A percentile compares a stretch with the other conserved stretches of the same genome.
Evolutionary conservation across 441 rosid genomes (phyloP).

Genomic region (Adansonia grandidieri): DNA sequence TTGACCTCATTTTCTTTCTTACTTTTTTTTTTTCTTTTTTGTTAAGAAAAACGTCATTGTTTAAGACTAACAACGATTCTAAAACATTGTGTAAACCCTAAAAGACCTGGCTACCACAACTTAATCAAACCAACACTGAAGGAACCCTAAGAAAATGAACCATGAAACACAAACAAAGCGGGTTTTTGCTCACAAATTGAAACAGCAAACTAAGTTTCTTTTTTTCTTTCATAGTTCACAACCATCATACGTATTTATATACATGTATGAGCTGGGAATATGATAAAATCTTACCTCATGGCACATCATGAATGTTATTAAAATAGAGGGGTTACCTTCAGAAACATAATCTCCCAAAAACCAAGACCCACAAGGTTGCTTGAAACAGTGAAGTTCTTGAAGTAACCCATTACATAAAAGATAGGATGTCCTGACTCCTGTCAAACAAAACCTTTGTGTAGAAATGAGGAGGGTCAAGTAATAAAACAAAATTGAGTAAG

Average conservation of each 20-base stretch:
- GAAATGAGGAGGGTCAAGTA: not conserved
- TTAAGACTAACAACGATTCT: not conserved
- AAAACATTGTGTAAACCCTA: not conserved
- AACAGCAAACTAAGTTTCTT: not conserved
- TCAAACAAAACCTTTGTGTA: not conserved
- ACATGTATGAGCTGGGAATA: not conserved
- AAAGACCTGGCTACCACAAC: not conserved
- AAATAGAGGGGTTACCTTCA: constrained; percentile 50
- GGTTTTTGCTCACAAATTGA: not conserved
- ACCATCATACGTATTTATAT: not conserved
- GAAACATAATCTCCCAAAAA: constrained; percentile 78
- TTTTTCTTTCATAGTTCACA: not conserved
- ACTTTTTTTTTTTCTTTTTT: not conserved
- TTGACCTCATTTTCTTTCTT: not conserved
- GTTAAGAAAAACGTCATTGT: not conserved
- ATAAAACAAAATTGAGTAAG: not conserved
- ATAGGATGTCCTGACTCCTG: constrained; percentile 63
- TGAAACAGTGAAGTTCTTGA: constrained; percentile 84
- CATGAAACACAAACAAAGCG: not conserved
- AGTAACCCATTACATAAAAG: constrained; percentile 54
- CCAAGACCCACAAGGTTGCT: constrained; percentile 85
- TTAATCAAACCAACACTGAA: not conserved
- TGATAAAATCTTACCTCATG: not conserved
- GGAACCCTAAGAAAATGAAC: not conserved
- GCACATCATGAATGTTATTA: not conserved